These are phyloP conservation scores for Colletotrichum sp. DNA, from an alignment of 2,329 filamentous ascomycete species.

Conservation along the genomic window DNA sequence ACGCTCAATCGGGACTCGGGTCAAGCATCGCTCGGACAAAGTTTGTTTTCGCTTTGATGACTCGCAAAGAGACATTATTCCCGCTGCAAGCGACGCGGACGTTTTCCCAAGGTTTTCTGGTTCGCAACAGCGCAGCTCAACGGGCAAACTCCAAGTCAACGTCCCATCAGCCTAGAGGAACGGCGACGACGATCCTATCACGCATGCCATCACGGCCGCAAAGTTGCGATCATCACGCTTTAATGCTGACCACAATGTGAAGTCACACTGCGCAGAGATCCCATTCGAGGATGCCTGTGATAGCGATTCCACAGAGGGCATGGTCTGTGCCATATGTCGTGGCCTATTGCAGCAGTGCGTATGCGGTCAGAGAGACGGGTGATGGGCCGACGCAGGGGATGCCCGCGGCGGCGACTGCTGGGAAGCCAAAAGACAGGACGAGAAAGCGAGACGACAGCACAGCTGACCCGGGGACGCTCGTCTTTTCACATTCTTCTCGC, in stretches of 20 bases:
- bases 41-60: constrained; percentile 14
- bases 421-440: neutral
- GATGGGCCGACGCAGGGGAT: constrained; percentile 9
- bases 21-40: constrained; percentile 3
- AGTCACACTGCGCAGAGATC: constrained; percentile 15
- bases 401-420: neutral
- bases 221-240: constrained; percentile 10
- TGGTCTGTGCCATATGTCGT: neutral
- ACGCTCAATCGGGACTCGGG: neutral
- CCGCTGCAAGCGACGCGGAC: constrained; percentile 2
- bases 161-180: neutral
- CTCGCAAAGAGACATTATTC: neutral
- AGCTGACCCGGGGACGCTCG: constrained; percentile 5
- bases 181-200: neutral
- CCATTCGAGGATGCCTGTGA: constrained; percentile 17
- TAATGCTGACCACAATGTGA: constrained; percentile 15
- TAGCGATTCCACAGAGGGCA: neutral
- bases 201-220: neutral
- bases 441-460: neutral
- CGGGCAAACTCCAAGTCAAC: neutral
- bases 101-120: neutral
- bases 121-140: neutral
- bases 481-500: constrained; percentile 17
- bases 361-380: constrained; percentile 11
- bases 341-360: constrained; percentile 15